Evolutionary conservation across 2,329 filamentous ascomycete genomes (phyloP).

Genomic region (Ceratocystis alfenasii): DNA sequence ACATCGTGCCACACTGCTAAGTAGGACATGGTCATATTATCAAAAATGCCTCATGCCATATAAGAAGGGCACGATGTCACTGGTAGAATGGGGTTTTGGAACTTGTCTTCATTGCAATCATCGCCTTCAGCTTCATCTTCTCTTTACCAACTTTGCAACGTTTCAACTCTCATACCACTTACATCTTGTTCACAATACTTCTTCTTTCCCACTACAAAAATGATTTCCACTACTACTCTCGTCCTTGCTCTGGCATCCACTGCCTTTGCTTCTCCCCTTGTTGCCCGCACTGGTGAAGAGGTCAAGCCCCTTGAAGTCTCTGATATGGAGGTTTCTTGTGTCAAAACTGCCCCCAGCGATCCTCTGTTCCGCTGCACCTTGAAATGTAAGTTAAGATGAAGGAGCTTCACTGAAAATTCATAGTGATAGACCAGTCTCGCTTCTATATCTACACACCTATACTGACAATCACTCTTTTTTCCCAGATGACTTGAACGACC

Average conservation of each 20-base stretch:
- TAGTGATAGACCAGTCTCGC: neutral
- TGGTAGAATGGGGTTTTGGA: neutral
- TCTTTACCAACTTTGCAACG: neutral
- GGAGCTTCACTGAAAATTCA: too few species aligned
- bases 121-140: neutral
- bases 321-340: slow-evolving; percentile 10
- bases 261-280: slow-evolving; percentile 9
- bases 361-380: slow-evolving; percentile 15
- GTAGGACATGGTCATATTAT: neutral
- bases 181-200: neutral
- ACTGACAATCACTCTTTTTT: neutral
- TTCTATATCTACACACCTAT: neutral
- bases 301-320: slow-evolving; percentile 10
- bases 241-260: slow-evolving; percentile 10
- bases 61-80: neutral
- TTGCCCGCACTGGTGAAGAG: neutral
- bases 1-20: too few species aligned
- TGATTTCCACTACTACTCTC: neutral
- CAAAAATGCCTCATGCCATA: neutral
- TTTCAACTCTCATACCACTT: neutral
- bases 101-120: neutral
- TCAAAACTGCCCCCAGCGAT: neutral
- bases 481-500: slow-evolving; percentile 14
- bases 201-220: neutral
- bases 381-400: slow-evolving; percentile 9